Conservation (phyloP, 1,284 basidiomycete genomes). For the Apiotrichum laibachii region DNA sequence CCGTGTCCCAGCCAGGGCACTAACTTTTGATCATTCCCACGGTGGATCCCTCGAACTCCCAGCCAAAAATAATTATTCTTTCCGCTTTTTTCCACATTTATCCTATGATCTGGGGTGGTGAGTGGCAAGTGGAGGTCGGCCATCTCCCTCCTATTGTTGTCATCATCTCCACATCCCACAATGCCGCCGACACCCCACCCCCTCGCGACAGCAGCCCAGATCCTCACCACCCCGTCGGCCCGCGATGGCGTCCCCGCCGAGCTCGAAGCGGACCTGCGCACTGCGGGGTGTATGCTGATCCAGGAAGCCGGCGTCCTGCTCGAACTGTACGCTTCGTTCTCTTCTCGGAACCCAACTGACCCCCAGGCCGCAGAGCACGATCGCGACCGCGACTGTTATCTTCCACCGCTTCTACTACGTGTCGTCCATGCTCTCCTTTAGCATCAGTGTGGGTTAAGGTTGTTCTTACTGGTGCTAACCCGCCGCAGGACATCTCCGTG, state of each 20-base stretch:
- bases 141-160: neutral
- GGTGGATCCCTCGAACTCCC: no score
- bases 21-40: neutral
- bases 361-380: constrained; percentile 86
- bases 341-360: neutral
- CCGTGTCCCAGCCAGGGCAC: neutral
- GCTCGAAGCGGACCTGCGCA: constrained; percentile 80
- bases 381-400: constrained; percentile 92
- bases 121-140: neutral
- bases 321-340: constrained; percentile 61
- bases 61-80: constrained; percentile 1
- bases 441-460: constrained; percentile 67
- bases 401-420: constrained; percentile 98
- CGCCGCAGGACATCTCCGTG: constrained; percentile 82
- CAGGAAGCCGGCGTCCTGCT: constrained; percentile 90
- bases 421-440: constrained; percentile 88
- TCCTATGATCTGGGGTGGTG: neutral
- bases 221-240: constrained; percentile 72
- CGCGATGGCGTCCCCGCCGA: constrained; percentile 75
- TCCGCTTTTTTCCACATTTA: constrained; percentile 15
- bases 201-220: constrained; percentile 75
- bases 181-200: constrained; percentile 61
- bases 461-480: no score
- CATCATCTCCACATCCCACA: neutral
- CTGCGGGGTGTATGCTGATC: constrained; percentile 86